Percentiles rank a stretch among this genome's conserved stretches.
Evolutionary conservation across 208 protist genomes (phyloP).

Genomic region (Trichomonas gallinae): DNA sequence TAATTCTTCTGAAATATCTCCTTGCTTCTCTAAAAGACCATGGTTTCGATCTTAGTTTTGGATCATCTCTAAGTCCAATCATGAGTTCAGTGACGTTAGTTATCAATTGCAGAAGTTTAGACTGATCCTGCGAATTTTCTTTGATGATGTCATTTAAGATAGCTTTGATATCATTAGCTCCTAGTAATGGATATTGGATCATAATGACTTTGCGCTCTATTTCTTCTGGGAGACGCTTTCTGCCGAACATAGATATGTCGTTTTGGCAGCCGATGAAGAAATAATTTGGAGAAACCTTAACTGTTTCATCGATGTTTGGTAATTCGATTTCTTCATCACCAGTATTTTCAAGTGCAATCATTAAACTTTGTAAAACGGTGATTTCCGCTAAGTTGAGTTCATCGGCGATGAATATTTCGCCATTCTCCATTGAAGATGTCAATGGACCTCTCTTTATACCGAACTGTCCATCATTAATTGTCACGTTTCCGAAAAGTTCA

Average conservation of each 20-base stretch:
- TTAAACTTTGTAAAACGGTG: neutral
- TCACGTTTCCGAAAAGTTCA: neutral
- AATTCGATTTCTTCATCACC: neutral
- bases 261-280: conserved; percentile 16
- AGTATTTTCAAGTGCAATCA: neutral
- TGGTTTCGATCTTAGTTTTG: neutral
- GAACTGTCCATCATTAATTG: neutral
- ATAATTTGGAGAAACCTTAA: neutral
- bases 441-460: neutral
- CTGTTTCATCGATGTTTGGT: neutral
- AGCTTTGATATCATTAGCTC: neutral
- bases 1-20: neutral
- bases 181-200: neutral
- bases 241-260: neutral
- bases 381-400: neutral
- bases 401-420: neutral
- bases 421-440: neutral
- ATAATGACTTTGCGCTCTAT: neutral
- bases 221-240: neutral
- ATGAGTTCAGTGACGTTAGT: neutral
- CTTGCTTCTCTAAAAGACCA: neutral
- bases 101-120: neutral
- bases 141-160: neutral
- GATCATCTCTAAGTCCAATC: neutral
- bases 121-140: neutral